These are phyloP conservation scores for Silene conica DNA, from an alignment of 148 eudicot genomes.

Conservation along the genomic window DNA sequence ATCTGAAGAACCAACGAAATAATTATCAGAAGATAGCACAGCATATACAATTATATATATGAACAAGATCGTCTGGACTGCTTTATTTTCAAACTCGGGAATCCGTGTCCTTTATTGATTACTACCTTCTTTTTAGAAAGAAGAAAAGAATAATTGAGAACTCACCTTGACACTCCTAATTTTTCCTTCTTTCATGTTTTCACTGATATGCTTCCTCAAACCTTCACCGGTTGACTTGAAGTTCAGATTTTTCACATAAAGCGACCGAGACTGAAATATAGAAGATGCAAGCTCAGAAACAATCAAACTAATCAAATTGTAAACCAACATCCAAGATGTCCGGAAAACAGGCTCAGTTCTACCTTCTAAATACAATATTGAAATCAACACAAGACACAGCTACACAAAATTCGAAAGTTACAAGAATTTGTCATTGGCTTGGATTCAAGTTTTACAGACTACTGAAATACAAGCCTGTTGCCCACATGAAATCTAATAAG, in stretches of 20 bases:
- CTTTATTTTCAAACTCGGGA: neutral
- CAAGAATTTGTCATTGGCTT: neutral
- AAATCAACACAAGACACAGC: neutral
- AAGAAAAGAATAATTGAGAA: neutral
- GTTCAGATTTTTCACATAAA: conserved; percentile 89
- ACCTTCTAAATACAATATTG: neutral
- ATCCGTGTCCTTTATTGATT: neutral
- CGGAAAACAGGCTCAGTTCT: neutral
- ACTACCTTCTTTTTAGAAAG: neutral
- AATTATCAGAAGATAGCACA: neutral
- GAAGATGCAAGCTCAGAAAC: conserved; percentile 13
- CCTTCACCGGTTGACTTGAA: conserved; percentile 73
- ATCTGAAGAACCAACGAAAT: conserved; percentile 39
- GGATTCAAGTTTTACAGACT: neutral
- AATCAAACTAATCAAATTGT: neutral
- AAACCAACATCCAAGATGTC: neutral
- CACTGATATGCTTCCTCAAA: conserved; percentile 64
- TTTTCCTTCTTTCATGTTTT: conserved; percentile 64
- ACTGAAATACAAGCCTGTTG: neutral
- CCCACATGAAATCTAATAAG: neutral
- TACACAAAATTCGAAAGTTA: neutral
- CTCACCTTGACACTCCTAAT: conserved; percentile 74
- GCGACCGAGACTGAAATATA: conserved; percentile 73
- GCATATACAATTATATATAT: neutral
- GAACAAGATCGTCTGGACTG: neutral